Evolutionary conservation across 2,329 filamentous ascomycete genomes (phyloP).

Genomic region (Leptographium radiaticola): DNA sequence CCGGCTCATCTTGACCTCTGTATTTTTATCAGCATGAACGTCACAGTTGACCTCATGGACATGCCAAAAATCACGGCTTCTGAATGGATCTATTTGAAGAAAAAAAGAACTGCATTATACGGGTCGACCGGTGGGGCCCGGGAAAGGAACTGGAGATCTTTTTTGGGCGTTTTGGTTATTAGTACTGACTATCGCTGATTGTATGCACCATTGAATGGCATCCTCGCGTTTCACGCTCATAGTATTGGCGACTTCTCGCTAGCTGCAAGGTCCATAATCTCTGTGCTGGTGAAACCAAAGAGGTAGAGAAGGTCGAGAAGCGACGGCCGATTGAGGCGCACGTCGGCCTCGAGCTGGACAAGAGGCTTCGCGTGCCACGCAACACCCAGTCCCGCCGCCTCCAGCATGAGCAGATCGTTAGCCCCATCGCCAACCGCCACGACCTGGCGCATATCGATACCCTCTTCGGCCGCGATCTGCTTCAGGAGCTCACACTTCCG

Average conservation of each 20-base stretch:
- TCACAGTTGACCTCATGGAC: background rate
- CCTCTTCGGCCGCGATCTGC: conserved; percentile 56
- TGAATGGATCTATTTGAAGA: background rate
- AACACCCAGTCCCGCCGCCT: conserved; percentile 59
- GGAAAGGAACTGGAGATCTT: background rate
- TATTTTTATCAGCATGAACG: background rate
- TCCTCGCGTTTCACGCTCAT: background rate
- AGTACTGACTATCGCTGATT: too few relatives aligned
- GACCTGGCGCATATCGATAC: conserved; percentile 50
- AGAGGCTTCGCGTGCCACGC: conserved; percentile 77
- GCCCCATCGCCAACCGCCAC: conserved; percentile 71
- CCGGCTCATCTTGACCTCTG: too few relatives aligned
- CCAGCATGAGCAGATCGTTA: conserved; percentile 73
- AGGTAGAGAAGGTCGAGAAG: conserved; percentile 62
- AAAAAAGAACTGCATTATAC: background rate
- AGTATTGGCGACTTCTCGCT: background rate
- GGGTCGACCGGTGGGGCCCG: background rate
- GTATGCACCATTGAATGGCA: too few relatives aligned
- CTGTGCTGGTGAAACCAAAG: conserved; percentile 57
- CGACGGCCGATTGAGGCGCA: conserved; percentile 56
- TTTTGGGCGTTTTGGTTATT: too few relatives aligned
- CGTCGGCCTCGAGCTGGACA: conserved; percentile 65
- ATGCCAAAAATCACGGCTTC: background rate
- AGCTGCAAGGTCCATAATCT: conserved; percentile 28
- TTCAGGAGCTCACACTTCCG: conserved; percentile 60